These are phyloP conservation scores for thale cress (Arabidopsis thaliana) DNA, from an alignment of 345 rosid genomes.

Conservation along the genomic window TAIR10.1 NC_003070.9:2557001-2557500, in stretches of 20 bases:
- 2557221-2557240: constrained; percentile 37
- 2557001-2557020: constrained; percentile 45
- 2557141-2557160: constrained; percentile 44
- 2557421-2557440: constrained; percentile 40
- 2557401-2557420: constrained; percentile 49
- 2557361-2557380: constrained; percentile 43
- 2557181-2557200: constrained; percentile 35
- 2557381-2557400: constrained; percentile 57
- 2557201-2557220: constrained; percentile 36
- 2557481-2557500: constrained; percentile 41
- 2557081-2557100: constrained; percentile 50
- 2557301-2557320: constrained; percentile 42
- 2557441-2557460: constrained; percentile 55
- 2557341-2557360: constrained; percentile 39
- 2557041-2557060: constrained; percentile 52
- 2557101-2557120: constrained; percentile 58
- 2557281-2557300: constrained; percentile 42
- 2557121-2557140: constrained; percentile 55
- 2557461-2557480: constrained; percentile 53
- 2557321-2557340: constrained; percentile 25
- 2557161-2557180: constrained; percentile 32
- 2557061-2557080: constrained; percentile 64
- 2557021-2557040: constrained; percentile 46
- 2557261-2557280: constrained; percentile 45
- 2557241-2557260: constrained; percentile 44